These are phyloP conservation scores for Pichia sp. DNA, from an alignment of 1,139 yeast species.

Conservation along the genomic window DNA sequence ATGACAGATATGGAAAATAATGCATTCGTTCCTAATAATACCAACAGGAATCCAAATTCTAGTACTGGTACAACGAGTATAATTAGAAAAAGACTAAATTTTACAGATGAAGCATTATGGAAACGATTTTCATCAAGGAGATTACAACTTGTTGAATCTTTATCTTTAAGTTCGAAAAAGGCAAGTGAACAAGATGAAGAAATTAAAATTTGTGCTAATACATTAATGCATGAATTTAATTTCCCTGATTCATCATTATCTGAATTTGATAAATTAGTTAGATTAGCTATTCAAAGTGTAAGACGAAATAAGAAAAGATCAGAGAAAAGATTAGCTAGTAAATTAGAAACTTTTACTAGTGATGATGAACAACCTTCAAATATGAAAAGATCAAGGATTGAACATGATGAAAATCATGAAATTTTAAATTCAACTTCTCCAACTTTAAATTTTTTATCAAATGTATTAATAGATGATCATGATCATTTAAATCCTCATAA, in stretches of 20 bases:
- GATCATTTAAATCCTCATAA: neutral
- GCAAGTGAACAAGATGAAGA: conserved; percentile 90
- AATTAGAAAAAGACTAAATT: conserved; percentile 66
- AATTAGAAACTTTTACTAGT: conserved; percentile 10
- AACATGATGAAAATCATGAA: neutral
- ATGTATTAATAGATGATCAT: conserved; percentile 4
- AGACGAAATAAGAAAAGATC: conserved; percentile 61
- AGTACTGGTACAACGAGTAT: conserved; percentile 65
- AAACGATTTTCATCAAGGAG: conserved; percentile 83
- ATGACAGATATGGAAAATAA: too few species aligned
- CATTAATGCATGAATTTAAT: conserved; percentile 68
- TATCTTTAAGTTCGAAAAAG: conserved; percentile 69
- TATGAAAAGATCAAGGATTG: conserved; percentile 1
- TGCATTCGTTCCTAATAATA: neutral
- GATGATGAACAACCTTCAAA: conserved; percentile 12
- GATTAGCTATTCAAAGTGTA: conserved; percentile 87
- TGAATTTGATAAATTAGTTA: conserved; percentile 83
- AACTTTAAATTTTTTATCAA: conserved; percentile 2
- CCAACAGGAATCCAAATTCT: neutral
- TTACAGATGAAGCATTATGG: conserved; percentile 80
- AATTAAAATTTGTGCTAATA: conserved; percentile 69
- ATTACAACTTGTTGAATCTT: conserved; percentile 76
- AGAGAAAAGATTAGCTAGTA: conserved; percentile 29
- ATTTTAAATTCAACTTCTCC: neutral
- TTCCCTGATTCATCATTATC: conserved; percentile 50